A percentile compares a stretch with the other conserved stretches of the same genome.
Evolutionary conservation across 306 rosid genomes (phyloP).

Genomic region (Vicia faba): DNA sequence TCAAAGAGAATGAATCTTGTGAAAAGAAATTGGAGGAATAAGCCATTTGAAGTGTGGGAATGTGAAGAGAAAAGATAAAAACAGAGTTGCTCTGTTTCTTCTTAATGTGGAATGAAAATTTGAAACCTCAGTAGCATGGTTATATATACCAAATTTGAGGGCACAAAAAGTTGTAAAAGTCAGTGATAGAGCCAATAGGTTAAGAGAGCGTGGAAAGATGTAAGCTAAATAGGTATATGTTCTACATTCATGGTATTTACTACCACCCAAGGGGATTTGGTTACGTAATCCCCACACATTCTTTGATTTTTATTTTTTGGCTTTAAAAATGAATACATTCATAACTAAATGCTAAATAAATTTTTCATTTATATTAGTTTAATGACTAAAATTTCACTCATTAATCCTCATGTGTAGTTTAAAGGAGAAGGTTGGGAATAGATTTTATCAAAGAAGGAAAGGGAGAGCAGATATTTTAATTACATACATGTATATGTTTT

Average conservation of each 20-base stretch:
- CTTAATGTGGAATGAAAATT: neutral
- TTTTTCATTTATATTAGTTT: no score
- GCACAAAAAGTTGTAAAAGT: neutral
- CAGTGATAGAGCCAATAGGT: constrained; percentile 10
- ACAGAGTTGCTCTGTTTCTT: constrained; percentile 27
- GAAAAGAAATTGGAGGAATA: constrained; percentile 53
- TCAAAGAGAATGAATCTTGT: constrained; percentile 45
- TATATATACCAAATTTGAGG: constrained; percentile 26
- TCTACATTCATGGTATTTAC: neutral
- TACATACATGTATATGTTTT: no score
- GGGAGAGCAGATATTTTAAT: no score
- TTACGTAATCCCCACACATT: constrained; percentile 4
- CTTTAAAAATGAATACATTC: neutral
- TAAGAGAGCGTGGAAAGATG: neutral
- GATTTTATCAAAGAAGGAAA: no score
- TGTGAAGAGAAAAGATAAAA: neutral
- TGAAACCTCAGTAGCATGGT: neutral
- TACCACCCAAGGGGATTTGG: neutral
- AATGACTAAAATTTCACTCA: no score
- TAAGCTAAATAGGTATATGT: constrained; percentile 1
- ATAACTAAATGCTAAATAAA: no score
- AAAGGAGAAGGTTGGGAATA: no score
- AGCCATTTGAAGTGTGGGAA: constrained; percentile 34
- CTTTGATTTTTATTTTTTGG: neutral
- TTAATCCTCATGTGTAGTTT: no score